Percentiles rank a stretch among this genome's conserved stretches.
Evolutionary conservation across 352 stramenopile species (phyloP).

Genomic region (Aphanomyces euteiches): DNA sequence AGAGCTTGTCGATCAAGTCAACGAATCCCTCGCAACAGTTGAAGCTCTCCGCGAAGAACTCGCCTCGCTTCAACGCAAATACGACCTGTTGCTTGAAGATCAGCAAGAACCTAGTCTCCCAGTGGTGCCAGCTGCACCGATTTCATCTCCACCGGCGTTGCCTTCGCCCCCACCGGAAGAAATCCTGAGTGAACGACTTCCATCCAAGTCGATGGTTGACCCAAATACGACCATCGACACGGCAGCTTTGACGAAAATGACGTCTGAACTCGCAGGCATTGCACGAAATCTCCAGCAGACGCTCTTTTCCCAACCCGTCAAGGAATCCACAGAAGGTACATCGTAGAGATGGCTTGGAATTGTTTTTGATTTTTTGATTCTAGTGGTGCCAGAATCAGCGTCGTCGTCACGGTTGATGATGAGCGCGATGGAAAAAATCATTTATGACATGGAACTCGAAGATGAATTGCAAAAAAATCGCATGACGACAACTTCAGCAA

Average conservation of each 20-base stretch:
- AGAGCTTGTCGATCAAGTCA: slow-evolving; percentile 5
- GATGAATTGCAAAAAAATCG: slow-evolving; percentile 14
- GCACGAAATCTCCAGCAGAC: slow-evolving; percentile 59
- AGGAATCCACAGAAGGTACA: not conserved
- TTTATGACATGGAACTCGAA: slow-evolving; percentile 18
- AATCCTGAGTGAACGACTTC: not conserved
- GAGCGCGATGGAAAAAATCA: slow-evolving; percentile 27
- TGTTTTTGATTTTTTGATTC: not conserved
- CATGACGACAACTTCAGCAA: not conserved
- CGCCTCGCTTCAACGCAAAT: slow-evolving; percentile 38
- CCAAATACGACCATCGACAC: slow-evolving; percentile 45
- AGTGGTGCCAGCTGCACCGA: not conserved
- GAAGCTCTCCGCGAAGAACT: not conserved
- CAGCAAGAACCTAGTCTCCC: not conserved
- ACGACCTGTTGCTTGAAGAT: slow-evolving; percentile 18
- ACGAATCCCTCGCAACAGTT: not conserved
- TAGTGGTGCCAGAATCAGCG: not conserved
- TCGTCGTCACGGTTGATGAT: slow-evolving; percentile 15
- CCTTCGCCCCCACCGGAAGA: not conserved
- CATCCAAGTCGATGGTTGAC: slow-evolving; percentile 33
- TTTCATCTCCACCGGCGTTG: not conserved
- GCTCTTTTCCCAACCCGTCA: slow-evolving; percentile 32
- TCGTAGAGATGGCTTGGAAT: not conserved
- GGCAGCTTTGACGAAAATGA: slow-evolving; percentile 33
- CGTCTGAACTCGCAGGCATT: slow-evolving; percentile 56